Evolutionary conservation across 805 yeast species (phyloP).

Genomic region (Suhomyces sp.): DNA sequence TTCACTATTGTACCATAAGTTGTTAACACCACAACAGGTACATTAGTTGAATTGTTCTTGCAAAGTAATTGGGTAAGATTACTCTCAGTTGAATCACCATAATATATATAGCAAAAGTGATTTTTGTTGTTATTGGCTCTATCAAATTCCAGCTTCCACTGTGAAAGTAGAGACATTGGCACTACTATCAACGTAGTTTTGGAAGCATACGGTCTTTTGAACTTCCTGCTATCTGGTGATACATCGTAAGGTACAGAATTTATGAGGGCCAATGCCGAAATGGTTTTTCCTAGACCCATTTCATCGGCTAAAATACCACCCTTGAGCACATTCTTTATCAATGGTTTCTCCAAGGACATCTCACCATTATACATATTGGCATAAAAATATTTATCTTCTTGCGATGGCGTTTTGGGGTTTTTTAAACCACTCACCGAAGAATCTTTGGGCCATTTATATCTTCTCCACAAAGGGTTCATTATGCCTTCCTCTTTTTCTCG

Average conservation of each 20-base stretch:
- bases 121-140: conserved; percentile 49
- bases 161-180: conserved; percentile 88
- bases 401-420: conserved; percentile 1
- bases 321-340: conserved; percentile 53
- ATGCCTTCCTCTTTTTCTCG: conserved; percentile 44
- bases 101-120: conserved; percentile 59
- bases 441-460: conserved; percentile 69
- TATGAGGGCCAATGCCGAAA: conserved; percentile 73
- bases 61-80: conserved; percentile 50
- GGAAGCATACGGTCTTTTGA: conserved; percentile 51
- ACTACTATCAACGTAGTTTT: conserved; percentile 76
- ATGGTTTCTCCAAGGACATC: conserved; percentile 64
- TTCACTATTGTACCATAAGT: conserved; percentile 84
- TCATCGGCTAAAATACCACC: conserved; percentile 96
- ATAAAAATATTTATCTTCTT: conserved; percentile 47
- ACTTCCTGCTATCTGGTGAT: conserved; percentile 7
- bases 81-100: conserved; percentile 60
- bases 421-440: conserved; percentile 26
- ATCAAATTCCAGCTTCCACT: conserved; percentile 83
- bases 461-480: conserved; percentile 85
- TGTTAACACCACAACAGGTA: conserved; percentile 70
- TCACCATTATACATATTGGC: conserved; percentile 81
- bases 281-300: conserved; percentile 95
- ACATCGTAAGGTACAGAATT: conserved; percentile 60
- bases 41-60: conserved; percentile 17